Evolutionary conservation across 768 basidiomycete genomes (phyloP), one percentile per base, ranked within the genome.

Genomic region (Sistotremastrum niveocremeum): DNA sequence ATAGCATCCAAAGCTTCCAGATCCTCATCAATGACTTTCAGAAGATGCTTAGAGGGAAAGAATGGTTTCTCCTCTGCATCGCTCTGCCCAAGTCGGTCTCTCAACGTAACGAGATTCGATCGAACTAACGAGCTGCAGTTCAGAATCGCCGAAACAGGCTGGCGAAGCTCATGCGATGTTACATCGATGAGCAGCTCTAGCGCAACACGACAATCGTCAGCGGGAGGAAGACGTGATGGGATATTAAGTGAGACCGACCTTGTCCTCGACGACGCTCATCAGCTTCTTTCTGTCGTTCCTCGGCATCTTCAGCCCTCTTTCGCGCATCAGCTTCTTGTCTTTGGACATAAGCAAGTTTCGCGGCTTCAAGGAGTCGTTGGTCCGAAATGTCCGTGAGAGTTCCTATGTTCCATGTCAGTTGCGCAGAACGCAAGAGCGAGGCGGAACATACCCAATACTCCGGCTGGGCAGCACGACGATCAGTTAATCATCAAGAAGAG

Each of bases 101-200:
- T 55, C 5, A 64, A 52, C 2, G 51, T 56, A 6, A 52, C 12
- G 10, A 63, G 47, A 38, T 64, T 63, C 30, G 55, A 51, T 46
- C 57, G 56, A 37, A 63, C 62, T 30, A 66, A 52, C 3, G 56
- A 52, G 5, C 59, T 57, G 47, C 65, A 64, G 46, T 63, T 58
- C 7, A 61, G 53, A 45, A 60, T 56, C 4, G 58, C 58, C 20
- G 55, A 56, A 29, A 57, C 52, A 20, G 56, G 58, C 46, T 56
- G 53, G 20, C 56, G 47, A 4, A 60, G 43, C 47, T 57, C 63
- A 42, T 55, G 61, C 47, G 64, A 62, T 1, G 63, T 65, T 29
- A 66, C 63, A 44, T 66, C 66, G 38, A 67, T 62, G 30, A 68
- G 51, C 30, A 67, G 54, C 51, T 66, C 63, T 46, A 37, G n/a